Evolutionary conservation across 345 rosid genomes (phyloP), one percentile per base, ranked within the genome.

Genomic region (Eucalyptus regnans): DNA sequence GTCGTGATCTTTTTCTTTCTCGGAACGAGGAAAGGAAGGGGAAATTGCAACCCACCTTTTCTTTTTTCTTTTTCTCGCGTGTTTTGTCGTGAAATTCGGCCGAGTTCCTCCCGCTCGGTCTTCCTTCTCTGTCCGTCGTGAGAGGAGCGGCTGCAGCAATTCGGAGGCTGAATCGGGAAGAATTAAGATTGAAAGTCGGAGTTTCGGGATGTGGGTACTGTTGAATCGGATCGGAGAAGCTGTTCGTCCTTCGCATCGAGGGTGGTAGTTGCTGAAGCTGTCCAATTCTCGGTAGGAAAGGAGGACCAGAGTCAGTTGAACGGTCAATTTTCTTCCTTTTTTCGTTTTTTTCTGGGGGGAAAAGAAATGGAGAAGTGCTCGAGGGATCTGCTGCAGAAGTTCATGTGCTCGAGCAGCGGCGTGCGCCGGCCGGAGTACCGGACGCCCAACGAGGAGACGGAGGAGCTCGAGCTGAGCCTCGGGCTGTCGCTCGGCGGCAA

Each of bases 401-500:
- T 98, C 64, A 91, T 85, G 92, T 92, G 96, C n/a, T 84, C 88
- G 89, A 89, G 87, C 54, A 90, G 88, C 50, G 90, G 62, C 68
- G 56, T 31, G 4, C 90, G 85, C 80, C 88, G 64, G 71, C 54
- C 91, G 22, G 88, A 76, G 7, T 87, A 87, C 31, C 79, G 48
- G 23, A 88, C 89, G 33, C 58, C 89, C 37, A 49, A 90, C n/a
- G 91, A 71, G 23, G 92, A 66, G 14, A 90, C 93, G 10, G 95
- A 91, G 1, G 93, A 93, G 80, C 92, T 98, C 81, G 99, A 98
- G 94, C 94, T 98, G 71, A 97, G 93, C 92, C 97, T 98, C 14
- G 99, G 98, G 89, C 85, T 98, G 33, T 98, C 99, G 23, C 88
- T 97, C 12, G 99, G 99, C 58, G 99, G 99, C 29, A 88, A 94